Evolutionary conservation across 108 stramenopile species (phyloP).

Genomic region (Skeletonema menzelii): DNA sequence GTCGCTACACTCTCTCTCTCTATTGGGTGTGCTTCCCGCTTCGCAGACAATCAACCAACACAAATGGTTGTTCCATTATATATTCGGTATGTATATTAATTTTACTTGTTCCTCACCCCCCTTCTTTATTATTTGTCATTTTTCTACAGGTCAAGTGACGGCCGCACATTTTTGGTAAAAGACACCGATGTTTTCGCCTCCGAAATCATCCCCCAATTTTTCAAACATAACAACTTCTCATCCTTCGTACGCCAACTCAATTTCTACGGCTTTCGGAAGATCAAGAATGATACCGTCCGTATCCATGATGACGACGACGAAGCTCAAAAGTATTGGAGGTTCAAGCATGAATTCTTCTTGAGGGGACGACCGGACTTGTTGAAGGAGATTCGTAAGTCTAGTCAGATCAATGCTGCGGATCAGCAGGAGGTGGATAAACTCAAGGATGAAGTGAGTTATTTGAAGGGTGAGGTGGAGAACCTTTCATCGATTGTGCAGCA

Average conservation of each 20-base stretch:
- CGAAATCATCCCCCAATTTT: slow-evolving; percentile 84
- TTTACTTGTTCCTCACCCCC: slow-evolving; percentile 3
- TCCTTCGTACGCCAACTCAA: slow-evolving; percentile 94
- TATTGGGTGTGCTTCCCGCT: slow-evolving; percentile 2
- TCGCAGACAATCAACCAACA: slow-evolving; percentile 16
- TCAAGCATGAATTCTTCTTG: slow-evolving; percentile 81
- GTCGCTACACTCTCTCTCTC: slow-evolving; percentile 7
- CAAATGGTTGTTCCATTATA: background rate
- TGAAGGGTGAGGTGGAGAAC: slow-evolving; percentile 53
- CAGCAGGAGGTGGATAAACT: slow-evolving; percentile 76
- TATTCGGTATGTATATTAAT: background rate
- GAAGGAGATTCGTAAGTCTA: slow-evolving; percentile 73
- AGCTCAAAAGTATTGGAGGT: slow-evolving; percentile 70
- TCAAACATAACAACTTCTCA: slow-evolving; percentile 95
- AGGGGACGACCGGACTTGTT: slow-evolving; percentile 77
- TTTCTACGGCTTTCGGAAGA: slow-evolving; percentile 90
- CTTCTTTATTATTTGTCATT: slow-evolving; percentile 7
- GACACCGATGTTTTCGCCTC: slow-evolving; percentile 72
- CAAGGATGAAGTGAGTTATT: slow-evolving; percentile 59
- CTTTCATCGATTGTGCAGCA: slow-evolving; percentile 48
- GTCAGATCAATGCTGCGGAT: slow-evolving; percentile 68
- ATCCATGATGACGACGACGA: slow-evolving; percentile 54
- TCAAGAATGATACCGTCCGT: slow-evolving; percentile 74
- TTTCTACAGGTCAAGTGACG: slow-evolving; percentile 63
- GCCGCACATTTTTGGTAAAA: slow-evolving; percentile 77